Evolutionary conservation across 148 eudicot species (phyloP).

Genomic region (Vaccinium myrtillus): DNA sequence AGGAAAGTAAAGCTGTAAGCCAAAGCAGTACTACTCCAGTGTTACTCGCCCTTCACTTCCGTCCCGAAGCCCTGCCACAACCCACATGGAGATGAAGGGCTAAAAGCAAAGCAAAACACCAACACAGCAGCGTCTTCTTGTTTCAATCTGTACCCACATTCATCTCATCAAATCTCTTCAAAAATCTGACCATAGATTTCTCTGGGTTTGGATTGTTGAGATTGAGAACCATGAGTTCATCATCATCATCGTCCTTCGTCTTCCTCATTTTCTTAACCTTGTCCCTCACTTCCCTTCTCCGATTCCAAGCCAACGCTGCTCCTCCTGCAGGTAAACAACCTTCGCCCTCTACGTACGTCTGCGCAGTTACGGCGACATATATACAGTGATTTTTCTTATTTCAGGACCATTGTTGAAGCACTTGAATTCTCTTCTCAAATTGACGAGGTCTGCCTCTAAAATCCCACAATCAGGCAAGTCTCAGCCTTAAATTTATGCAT

Average conservation of each 20-base stretch:
- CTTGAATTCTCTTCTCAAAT: constrained; percentile 65
- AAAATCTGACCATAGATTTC: not conserved
- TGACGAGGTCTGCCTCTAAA: constrained; percentile 72
- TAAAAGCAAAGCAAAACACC: not conserved
- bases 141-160: not conserved
- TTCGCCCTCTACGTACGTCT: not conserved
- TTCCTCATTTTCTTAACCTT: constrained; percentile 31
- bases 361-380: too few species aligned
- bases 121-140: not conserved
- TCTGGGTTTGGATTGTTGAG: not conserved
- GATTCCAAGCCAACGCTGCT: constrained; percentile 55
- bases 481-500: not conserved
- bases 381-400: not conserved
- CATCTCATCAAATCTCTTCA: constrained; percentile 4
- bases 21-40: too few species aligned
- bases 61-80: too few species aligned
- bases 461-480: constrained; percentile 63
- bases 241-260: not conserved
- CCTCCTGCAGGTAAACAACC: constrained; percentile 54
- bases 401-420: constrained; percentile 77
- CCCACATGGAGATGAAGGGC: too few species aligned
- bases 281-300: constrained; percentile 32
- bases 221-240: constrained; percentile 38
- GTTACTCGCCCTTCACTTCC: too few species aligned
- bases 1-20: too few species aligned